Evolutionary conservation across 192 early-diverging fungal genomes (phyloP).

Genomic region (Kickxella alabastrina): DNA sequence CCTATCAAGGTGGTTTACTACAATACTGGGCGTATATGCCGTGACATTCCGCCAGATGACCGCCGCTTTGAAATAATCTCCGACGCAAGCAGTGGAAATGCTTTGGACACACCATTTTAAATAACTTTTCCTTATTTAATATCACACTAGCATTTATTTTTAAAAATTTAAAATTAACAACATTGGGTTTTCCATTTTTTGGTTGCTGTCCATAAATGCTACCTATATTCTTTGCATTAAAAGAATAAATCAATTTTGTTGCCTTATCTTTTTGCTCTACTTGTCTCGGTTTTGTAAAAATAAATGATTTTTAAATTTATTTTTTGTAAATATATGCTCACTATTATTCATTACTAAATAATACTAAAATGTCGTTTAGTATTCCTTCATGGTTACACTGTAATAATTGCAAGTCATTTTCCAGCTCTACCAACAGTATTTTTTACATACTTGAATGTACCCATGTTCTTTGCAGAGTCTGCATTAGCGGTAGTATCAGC

Average conservation of each 20-base stretch:
- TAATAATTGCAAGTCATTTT: slow-evolving; percentile 35
- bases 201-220: neutral
- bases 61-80: slow-evolving; percentile 1
- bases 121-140: neutral
- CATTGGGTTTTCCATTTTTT: neutral
- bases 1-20: too few species aligned
- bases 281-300: neutral
- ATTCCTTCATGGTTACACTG: slow-evolving; percentile 39
- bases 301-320: neutral
- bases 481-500: neutral
- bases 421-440: neutral
- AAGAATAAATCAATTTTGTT: neutral
- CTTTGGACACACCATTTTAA: neutral
- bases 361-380: slow-evolving; percentile 1
- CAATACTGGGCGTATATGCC: too few species aligned
- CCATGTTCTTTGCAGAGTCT: slow-evolving; percentile 33
- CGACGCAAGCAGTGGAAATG: too few species aligned
- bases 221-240: neutral
- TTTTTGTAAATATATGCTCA: too few species aligned
- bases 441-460: slow-evolving; percentile 38
- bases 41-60: slow-evolving; percentile 34
- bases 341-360: neutral
- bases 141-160: neutral
- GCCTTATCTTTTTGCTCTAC: neutral
- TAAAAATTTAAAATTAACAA: neutral